A percentile compares a stretch with the other conserved stretches of the same genome.
Conservation (phyloP, 2,329 filamentous ascomycete species). For the Myotisia sp. region DNA sequence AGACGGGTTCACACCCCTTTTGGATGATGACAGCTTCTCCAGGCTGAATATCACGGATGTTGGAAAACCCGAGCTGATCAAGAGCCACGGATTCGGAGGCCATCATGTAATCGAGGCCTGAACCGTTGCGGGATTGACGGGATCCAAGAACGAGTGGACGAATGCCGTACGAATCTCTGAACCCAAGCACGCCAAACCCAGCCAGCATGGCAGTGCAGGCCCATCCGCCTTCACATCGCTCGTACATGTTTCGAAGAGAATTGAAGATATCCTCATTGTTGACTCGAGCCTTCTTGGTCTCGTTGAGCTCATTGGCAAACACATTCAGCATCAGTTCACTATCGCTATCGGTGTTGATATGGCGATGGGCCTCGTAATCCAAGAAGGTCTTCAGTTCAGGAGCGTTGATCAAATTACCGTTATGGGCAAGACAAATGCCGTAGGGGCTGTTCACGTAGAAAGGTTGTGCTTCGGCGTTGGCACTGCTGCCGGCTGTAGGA, state of each 20-base stretch:
- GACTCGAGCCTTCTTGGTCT: constrained; percentile 66
- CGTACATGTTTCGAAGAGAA: constrained; percentile 57
- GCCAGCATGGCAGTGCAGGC: constrained; percentile 72
- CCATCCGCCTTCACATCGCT: constrained; percentile 58
- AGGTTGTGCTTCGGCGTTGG: constrained; percentile 75
- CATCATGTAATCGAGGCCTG: constrained; percentile 72
- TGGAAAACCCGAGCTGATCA: constrained; percentile 61
- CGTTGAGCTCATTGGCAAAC: constrained; percentile 67
- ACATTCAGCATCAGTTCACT: constrained; percentile 80
- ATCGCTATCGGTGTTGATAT: constrained; percentile 83
- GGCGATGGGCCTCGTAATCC: constrained; percentile 64
- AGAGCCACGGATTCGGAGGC: constrained; percentile 79
- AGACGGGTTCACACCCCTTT: constrained; percentile 60
- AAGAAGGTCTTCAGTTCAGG: constrained; percentile 55
- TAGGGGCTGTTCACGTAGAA: constrained; percentile 86
- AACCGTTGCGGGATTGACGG: constrained; percentile 50
- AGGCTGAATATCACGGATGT: constrained; percentile 64
- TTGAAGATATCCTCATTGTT: constrained; percentile 66
- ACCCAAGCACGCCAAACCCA: constrained; percentile 65
- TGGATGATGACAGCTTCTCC: constrained; percentile 75
- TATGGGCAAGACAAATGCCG: constrained; percentile 68
- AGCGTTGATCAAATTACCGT: constrained; percentile 78
- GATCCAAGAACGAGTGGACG: constrained; percentile 69
- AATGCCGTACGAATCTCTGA: constrained; percentile 68
- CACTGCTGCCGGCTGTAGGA: constrained; percentile 72